Conservation (phyloP, 2,329 filamentous ascomycete genomes). For the Bisporella sp. region DNA sequence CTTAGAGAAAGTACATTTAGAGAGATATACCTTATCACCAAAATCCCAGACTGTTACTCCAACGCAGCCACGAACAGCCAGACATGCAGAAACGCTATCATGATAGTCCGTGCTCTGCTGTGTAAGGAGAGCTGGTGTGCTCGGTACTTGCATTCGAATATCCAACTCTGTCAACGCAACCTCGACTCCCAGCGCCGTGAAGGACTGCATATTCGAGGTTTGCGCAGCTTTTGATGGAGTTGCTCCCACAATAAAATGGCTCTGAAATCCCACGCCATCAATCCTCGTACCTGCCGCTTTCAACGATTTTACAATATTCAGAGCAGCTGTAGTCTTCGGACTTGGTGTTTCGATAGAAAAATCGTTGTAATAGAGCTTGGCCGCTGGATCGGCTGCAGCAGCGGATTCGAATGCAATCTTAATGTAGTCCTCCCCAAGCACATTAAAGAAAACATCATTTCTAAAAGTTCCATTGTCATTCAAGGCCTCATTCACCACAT, state of each 20-base stretch:
- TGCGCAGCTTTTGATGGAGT: conserved; percentile 40
- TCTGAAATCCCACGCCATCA: conserved; percentile 57
- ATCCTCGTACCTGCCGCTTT: conserved; percentile 46
- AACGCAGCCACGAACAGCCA: conserved; percentile 17
- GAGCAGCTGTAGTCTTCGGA: conserved; percentile 38
- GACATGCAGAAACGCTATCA: conserved; percentile 19
- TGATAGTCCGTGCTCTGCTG: conserved; percentile 44
- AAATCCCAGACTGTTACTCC: conserved; percentile 26
- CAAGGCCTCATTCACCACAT: conserved; percentile 60
- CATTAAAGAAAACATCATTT: conserved; percentile 45
- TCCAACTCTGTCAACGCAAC: conserved; percentile 58
- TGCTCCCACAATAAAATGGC: conserved; percentile 51
- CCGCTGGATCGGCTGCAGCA: conserved; percentile 16
- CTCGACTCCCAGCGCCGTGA: conserved; percentile 46
- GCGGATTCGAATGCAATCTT: conserved; percentile 23
- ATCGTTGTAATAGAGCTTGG: conserved; percentile 39
- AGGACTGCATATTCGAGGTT: conserved; percentile 40
- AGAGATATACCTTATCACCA: conserved; percentile 10
- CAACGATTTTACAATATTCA: conserved; percentile 37
- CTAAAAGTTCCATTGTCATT: conserved; percentile 50
- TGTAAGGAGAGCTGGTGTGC: conserved; percentile 31
- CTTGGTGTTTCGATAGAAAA: conserved; percentile 54
- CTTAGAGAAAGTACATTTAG: too few species aligned
- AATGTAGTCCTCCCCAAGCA: conserved; percentile 46
- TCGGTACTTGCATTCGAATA: conserved; percentile 44